Evolutionary conservation across 371 early-diverging fungal genomes (phyloP), one percentile per base, ranked within the genome.

Genomic region (Thermomucor indicae-seudaticae): DNA sequence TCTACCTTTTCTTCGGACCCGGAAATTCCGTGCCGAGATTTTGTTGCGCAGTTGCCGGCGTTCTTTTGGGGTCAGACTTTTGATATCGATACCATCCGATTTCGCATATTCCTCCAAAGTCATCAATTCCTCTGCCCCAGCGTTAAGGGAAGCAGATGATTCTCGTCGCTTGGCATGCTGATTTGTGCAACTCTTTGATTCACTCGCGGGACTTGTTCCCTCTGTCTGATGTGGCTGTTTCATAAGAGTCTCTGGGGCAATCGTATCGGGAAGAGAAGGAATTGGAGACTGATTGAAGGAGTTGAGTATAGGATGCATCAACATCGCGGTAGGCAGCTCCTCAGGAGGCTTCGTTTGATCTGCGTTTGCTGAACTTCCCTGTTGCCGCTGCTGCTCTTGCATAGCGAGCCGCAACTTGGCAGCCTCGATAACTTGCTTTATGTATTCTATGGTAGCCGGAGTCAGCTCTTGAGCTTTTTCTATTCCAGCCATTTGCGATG

Each of bases 31-130:
- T 12, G 93, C 93, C 10, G 90, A 90, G 44, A 92, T 84, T 60
- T 91, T 92, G 76, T 93, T 93, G n/a, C 92, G 76, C 43, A 91
- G 62, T 59, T 90, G 91, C 30, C 92, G 68, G 19, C 89, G 76
- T 64, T 93, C 91, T 56, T 89, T 90, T 12, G 88, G 74, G 0
- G 84, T 72, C 62, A 89, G 67, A 43, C 72, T 75, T 49, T 81
- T 81, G 53, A 69, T 62, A 25, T 60, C 61, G 34, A 60, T 55
- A 10, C 61, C 61, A 48, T 60, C 55, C 11, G 51, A 47, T 55
- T 49, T 56, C 17, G 61, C 61, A 38, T 55, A 60, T 3, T 51
- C 61, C 32, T 60, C 61, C 12, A 60, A 38, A 12, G 61, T 55
- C 51, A 49, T 51, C 6, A 49, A 34, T 23, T 60, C 61, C 12